These are phyloP conservation scores for Fusarium floridanum DNA, from an alignment of 2,329 filamentous ascomycete genomes.

Conservation along the genomic window DNA sequence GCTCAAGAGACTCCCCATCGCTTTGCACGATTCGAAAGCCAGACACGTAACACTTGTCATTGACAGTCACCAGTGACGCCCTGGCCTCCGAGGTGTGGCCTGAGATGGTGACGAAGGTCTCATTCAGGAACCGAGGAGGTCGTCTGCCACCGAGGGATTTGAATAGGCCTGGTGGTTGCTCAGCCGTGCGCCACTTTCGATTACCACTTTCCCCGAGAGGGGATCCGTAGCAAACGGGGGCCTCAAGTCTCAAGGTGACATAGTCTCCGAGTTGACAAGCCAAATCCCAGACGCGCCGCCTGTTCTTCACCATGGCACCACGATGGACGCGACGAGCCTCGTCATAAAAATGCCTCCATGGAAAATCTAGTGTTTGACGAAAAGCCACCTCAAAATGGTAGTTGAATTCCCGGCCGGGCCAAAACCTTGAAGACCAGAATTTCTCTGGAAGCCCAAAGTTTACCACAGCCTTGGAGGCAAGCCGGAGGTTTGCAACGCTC, in stretches of 20 bases:
- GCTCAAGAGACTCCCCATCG: background rate
- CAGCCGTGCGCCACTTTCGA: too few relatives aligned
- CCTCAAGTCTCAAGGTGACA: constrained; percentile 7
- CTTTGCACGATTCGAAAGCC: constrained; percentile 5
- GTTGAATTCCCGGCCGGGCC: background rate
- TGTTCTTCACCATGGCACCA: background rate
- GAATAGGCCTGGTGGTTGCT: too few relatives aligned
- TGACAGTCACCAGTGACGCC: constrained; percentile 4
- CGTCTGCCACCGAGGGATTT: too few relatives aligned
- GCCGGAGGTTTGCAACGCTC: background rate
- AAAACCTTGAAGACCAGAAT: background rate
- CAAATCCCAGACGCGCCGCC: constrained; percentile 11
- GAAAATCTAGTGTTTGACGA: too few relatives aligned
- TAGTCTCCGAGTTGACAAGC: constrained; percentile 7
- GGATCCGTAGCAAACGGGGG: constrained; percentile 2
- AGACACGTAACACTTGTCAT: constrained; percentile 5
- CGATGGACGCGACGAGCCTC: too few relatives aligned
- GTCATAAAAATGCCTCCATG: too few relatives aligned
- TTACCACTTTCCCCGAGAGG: too few relatives aligned
- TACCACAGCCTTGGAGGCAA: background rate
- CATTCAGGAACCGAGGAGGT: background rate
- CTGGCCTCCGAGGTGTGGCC: background rate
- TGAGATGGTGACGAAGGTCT: background rate
- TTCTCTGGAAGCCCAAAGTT: background rate
- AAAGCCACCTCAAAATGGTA: background rate